phyloP scores from a whole-genome alignment of 1,139 yeast genomes.

The Zygoascus meyerae region DNA sequence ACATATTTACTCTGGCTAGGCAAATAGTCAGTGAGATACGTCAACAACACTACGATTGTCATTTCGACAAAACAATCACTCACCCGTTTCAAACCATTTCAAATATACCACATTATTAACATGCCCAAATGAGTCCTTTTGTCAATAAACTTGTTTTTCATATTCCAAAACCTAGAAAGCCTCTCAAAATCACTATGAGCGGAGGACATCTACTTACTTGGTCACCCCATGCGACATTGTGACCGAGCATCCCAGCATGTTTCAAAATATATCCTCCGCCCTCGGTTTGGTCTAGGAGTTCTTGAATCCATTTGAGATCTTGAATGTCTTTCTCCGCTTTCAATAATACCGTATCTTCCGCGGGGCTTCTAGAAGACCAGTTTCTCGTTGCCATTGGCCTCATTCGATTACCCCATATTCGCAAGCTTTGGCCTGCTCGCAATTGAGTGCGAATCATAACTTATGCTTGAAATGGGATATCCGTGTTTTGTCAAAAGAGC shows the following conservation, averaged over 20 bases:
- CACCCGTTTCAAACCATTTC: conserved; percentile 32
- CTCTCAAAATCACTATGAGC: neutral
- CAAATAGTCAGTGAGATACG: neutral
- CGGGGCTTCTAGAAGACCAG: no score
- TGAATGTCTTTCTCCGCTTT: conserved; percentile 4
- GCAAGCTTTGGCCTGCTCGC: no score
- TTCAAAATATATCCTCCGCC: conserved; percentile 27
- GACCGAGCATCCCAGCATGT: conserved; percentile 26
- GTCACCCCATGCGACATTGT: conserved; percentile 32
- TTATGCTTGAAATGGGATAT: no score
- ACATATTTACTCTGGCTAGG: conserved; percentile 30
- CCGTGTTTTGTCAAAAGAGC: no score
- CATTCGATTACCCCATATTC: no score
- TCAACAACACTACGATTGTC: neutral
- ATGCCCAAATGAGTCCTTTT: conserved; percentile 29
- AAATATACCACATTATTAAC: conserved; percentile 34
- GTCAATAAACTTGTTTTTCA: neutral
- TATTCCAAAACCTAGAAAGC: neutral
- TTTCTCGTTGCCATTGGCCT: no score
- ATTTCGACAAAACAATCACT: neutral
- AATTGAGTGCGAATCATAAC: no score
- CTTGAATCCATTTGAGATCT: conserved; percentile 24
- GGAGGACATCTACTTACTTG: conserved; percentile 14
- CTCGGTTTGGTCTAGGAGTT: conserved; percentile 24
- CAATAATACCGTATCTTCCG: no score